Evolutionary conservation across 441 rosid genomes (phyloP).

Genomic region (Geranium incanum): DNA sequence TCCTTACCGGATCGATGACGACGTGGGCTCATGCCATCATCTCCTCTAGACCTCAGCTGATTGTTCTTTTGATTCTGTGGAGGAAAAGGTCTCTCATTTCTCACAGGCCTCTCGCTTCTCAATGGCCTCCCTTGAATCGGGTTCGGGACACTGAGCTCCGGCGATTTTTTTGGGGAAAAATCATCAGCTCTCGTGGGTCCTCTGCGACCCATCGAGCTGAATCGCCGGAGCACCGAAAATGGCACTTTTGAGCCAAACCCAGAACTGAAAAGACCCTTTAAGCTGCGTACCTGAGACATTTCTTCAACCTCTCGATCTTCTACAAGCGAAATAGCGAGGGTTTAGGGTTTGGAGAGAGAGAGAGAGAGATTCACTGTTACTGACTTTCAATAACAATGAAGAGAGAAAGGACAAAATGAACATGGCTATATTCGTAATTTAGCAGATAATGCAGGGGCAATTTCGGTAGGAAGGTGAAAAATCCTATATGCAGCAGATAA

Average conservation of each 20-base stretch:
- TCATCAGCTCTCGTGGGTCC: conserved; percentile 3
- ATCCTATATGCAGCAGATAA: background rate
- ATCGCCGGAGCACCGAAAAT: background rate
- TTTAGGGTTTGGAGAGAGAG: background rate
- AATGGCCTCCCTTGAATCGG: conserved; percentile 52
- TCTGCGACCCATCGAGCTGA: background rate
- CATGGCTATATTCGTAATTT: background rate
- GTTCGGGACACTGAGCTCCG: conserved; percentile 33
- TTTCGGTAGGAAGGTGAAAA: background rate
- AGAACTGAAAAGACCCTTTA: background rate
- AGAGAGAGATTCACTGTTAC: background rate
- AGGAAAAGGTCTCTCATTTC: conserved; percentile 26
- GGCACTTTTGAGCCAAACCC: background rate
- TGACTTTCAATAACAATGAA: too few species aligned
- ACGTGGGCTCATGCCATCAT: background rate
- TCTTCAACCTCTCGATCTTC: background rate
- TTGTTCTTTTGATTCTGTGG: background rate
- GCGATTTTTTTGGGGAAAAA: background rate
- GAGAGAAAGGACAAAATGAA: background rate
- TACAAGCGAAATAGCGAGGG: background rate
- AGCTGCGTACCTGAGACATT: background rate
- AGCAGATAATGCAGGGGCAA: background rate
- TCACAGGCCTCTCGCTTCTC: conserved; percentile 34
- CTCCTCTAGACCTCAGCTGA: background rate
- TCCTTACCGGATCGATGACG: background rate